Base-by-base conservation (phyloP, 805 yeast species). In the Pichia exigua region DNA sequence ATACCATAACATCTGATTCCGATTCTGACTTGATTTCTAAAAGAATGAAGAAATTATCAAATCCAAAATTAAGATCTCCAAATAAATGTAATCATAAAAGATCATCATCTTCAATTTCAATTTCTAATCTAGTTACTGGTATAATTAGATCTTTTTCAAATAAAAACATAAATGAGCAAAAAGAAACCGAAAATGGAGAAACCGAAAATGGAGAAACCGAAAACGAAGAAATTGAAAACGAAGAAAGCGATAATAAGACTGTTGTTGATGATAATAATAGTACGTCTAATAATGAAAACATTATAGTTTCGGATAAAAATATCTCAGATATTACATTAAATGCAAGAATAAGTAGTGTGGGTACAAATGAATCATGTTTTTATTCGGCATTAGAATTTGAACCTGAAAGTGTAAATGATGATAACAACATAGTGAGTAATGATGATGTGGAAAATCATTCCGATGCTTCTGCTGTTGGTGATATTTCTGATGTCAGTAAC, bases 131-230 rank as follows among this genome's bases (percentile, higher is more conserved):
- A 2, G 55, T 61, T 49, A 62, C 62, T 12, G 56, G 44, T 7
- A 50, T 62, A 24, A 47, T 62, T 13, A 54, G 53, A 26, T 54
- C 64, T 2, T 50, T 62, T 44, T 56, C 63, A 17, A 46, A 56
- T n/a, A 48, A 38, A 42, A 54, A 9, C 30, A 24, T 47, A 17
- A 3, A 5, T 35, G 20, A 35, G 4, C 8, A 32, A 32, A n/a
- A 35, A 5, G 35, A 11, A 38, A 9, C 22, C n/a, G 18, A 20
- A 15, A 20, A 17, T 4, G 26, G 15, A 40, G 11, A 7, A 5
- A 7, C 26, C 7, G 18, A 20, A 15, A 20, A 17, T 4, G 26
- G 15, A 40, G 11, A 7, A 5, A 7, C 26, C 7, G 18, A 20
- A 15, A 20, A 17, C 2, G 26, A 10, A 40, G 11, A 7, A 5